Evolutionary conservation across 73 alveolate species (phyloP).

Genomic region (Uronychia binucleata): DNA sequence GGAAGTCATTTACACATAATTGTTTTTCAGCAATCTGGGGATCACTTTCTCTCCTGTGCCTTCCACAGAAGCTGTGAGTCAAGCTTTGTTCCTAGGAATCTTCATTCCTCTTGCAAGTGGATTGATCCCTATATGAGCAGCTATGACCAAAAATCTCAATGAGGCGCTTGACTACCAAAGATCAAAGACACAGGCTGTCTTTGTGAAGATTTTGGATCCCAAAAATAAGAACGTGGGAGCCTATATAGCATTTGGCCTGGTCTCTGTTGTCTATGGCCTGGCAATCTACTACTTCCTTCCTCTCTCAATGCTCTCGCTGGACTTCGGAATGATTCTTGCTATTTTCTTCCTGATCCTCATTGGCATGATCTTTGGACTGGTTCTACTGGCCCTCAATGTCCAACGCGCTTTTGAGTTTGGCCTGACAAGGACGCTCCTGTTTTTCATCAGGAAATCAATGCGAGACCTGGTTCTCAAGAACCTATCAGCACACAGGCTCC

Average conservation of each 20-base stretch:
- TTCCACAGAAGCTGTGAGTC: slow-evolving; percentile 43
- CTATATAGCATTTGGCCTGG: slow-evolving; percentile 73
- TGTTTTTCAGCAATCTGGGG: slow-evolving; percentile 51
- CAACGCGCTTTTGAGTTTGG: slow-evolving; percentile 80
- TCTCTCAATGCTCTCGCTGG: slow-evolving; percentile 81
- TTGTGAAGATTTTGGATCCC: slow-evolving; percentile 22
- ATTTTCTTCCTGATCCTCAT: slow-evolving; percentile 89
- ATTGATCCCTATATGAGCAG: slow-evolving; percentile 66
- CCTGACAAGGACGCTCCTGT: slow-evolving; percentile 67
- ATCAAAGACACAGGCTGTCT: slow-evolving; percentile 65
- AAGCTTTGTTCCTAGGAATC: slow-evolving; percentile 62
- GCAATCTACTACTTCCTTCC: slow-evolving; percentile 93
- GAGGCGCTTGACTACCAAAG: slow-evolving; percentile 73
- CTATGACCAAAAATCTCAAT: slow-evolving; percentile 58
- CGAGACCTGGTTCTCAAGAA: slow-evolving; percentile 84
- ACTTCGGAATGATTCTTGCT: slow-evolving; percentile 85
- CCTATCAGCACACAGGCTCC: slow-evolving; percentile 89
- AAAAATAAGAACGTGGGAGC: slow-evolving; percentile 2
- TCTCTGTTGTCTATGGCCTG: slow-evolving; percentile 88
- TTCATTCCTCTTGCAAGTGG: slow-evolving; percentile 73
- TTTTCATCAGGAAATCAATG: slow-evolving; percentile 79
- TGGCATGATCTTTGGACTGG: slow-evolving; percentile 92
- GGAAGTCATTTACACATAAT: slow-evolving; percentile 15
- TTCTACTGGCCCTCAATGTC: slow-evolving; percentile 81
- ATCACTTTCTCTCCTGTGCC: slow-evolving; percentile 66